A percentile compares a stretch with the other conserved stretches of the same genome.
These are phyloP conservation scores for Xerocomellus intermedius DNA, from an alignment of 768 basidiomycete species.

Conservation along the genomic window DNA sequence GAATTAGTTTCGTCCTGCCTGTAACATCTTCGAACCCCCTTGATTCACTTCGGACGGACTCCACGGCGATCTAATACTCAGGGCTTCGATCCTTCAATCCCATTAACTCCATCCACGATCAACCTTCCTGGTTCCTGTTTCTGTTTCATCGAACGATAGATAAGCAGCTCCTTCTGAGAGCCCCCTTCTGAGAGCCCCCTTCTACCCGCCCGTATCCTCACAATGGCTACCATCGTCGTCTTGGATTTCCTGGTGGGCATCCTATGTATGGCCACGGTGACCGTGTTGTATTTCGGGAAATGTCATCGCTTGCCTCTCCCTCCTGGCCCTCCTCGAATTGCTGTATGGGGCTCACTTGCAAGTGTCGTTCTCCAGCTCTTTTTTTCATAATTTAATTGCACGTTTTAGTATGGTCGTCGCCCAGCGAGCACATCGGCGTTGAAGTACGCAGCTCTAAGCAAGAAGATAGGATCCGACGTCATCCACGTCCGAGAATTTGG, in stretches of 20 bases:
- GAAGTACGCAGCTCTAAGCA: slow-evolving; percentile 3
- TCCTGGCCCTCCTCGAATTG: slow-evolving; percentile 3
- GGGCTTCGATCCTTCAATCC: not conserved
- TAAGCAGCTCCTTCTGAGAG: not conserved
- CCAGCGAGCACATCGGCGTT: slow-evolving; percentile 14
- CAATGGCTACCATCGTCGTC: not conserved
- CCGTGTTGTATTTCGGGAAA: not conserved
- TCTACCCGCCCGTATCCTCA: not conserved
- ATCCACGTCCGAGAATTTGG: slow-evolving; percentile 4
- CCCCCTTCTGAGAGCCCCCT: not conserved
- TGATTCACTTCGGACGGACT: not conserved
- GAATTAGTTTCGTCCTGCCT: too few species aligned
- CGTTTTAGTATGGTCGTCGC: slow-evolving; percentile 7
- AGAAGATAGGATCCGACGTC: slow-evolving; percentile 2
- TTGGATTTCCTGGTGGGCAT: not conserved
- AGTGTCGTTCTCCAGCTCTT: not conserved
- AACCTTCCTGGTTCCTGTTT: too few species aligned
- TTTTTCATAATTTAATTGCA: not conserved
- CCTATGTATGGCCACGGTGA: not conserved
- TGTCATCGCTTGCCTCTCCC: not conserved
- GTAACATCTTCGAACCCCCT: too few species aligned
- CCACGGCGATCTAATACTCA: not conserved
- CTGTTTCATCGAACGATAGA: not conserved
- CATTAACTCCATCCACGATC: not conserved
- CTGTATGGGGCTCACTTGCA: slow-evolving; percentile 2